Conservation (phyloP, 164 flowering plant genomes). For the Chloranthus sessilifolius region DNA sequence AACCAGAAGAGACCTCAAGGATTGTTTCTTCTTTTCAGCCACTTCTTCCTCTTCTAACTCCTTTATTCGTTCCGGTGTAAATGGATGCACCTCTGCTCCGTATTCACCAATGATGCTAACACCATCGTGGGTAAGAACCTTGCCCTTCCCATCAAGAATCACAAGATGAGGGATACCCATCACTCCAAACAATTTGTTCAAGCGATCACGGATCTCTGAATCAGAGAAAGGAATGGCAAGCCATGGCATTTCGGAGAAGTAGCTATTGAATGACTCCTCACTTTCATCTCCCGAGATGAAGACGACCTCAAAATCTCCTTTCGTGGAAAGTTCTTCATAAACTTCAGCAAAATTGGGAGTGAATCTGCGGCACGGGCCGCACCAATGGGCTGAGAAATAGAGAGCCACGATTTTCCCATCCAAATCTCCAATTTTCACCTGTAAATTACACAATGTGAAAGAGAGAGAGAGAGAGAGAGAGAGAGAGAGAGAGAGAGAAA, state of each 20-base stretch:
- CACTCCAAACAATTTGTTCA: conserved; percentile 39
- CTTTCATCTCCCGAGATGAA: conserved; percentile 51
- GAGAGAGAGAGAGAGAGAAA: background rate
- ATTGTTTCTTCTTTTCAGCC: conserved; percentile 42
- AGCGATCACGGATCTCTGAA: conserved; percentile 27
- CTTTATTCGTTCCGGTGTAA: conserved; percentile 35
- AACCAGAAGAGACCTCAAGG: conserved; percentile 49
- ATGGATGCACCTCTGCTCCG: conserved; percentile 56
- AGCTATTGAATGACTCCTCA: conserved; percentile 44
- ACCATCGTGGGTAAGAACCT: conserved; percentile 33
- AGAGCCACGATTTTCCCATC: conserved; percentile 50
- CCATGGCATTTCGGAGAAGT: conserved; percentile 84
- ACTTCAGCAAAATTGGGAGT: conserved; percentile 42
- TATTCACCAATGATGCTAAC: conserved; percentile 37
- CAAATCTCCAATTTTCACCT: conserved; percentile 45
- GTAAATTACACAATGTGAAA: conserved; percentile 1
- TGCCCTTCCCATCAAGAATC: conserved; percentile 46
- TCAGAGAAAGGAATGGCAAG: conserved; percentile 73
- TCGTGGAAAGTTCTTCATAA: conserved; percentile 35
- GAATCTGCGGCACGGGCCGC: conserved; percentile 49
- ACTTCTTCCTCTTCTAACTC: conserved; percentile 50
- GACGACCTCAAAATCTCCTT: conserved; percentile 51
- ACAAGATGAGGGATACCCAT: conserved; percentile 56
- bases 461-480: background rate
- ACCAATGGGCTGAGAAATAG: conserved; percentile 66